A percentile compares a stretch with the other conserved stretches of the same genome.
Conservation (phyloP, 352 stramenopile species). For the Globisporangium uncinulatum region DNA sequence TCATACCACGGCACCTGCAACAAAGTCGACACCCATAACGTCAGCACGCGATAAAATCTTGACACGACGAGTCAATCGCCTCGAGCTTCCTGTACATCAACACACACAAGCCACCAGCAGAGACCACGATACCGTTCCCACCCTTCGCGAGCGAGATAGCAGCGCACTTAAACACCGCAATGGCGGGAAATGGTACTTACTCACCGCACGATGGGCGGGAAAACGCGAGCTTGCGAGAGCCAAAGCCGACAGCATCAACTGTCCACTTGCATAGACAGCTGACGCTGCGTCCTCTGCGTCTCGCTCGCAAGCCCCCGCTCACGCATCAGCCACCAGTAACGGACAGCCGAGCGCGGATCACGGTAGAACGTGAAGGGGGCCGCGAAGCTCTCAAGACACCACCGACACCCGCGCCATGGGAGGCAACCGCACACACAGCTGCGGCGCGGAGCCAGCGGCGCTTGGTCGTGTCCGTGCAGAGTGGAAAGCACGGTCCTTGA, state of each 20-base stretch:
- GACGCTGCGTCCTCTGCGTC: conserved; percentile 3
- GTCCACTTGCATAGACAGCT: conserved; percentile 1
- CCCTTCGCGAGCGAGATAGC: conserved; percentile 12
- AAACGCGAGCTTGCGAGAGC: conserved; percentile 14
- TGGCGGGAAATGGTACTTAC: conserved; percentile 65
- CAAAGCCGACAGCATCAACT: too few relatives aligned
- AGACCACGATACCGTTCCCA: conserved; percentile 3
- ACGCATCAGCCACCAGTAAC: conserved; percentile 2
- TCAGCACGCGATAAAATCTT: conserved; percentile 6
- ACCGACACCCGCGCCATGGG: background rate
- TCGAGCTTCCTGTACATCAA: conserved; percentile 1
- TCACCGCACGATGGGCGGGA: conserved; percentile 70
- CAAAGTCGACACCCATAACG: conserved; percentile 12
- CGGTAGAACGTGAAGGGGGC: conserved; percentile 1
- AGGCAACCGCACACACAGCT: background rate
- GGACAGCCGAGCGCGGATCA: conserved; percentile 2
- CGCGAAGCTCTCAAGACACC: conserved; percentile 13
- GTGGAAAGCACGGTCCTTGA: background rate
- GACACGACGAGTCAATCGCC: background rate
- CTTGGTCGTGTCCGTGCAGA: conserved; percentile 9
- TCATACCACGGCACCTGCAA: conserved; percentile 93
- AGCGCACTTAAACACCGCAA: conserved; percentile 28
- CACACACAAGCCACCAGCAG: background rate
- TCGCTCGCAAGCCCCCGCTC: conserved; percentile 3
- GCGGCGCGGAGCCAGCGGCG: background rate